Conservation (phyloP, 2,329 filamentous ascomycete genomes). For the Pseudocercospora pini-densiflorae region DNA sequence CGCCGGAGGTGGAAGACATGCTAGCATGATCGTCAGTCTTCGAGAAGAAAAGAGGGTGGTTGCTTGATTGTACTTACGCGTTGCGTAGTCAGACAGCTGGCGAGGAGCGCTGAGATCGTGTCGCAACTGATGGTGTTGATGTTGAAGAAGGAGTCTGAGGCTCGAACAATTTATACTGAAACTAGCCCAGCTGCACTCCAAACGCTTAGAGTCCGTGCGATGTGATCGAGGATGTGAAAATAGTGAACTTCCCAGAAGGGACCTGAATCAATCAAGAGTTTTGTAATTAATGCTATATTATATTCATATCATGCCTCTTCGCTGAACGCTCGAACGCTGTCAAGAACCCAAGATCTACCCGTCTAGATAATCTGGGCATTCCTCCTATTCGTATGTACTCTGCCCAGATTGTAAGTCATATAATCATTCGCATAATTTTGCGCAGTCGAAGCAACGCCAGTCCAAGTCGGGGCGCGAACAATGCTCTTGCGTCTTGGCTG, state of each 20-base stretch:
- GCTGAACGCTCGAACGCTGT: not conserved
- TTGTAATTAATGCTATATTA: not conserved
- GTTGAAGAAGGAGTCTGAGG: not conserved
- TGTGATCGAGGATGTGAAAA: not conserved
- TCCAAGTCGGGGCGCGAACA: conserved; percentile 6
- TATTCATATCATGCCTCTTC: not conserved
- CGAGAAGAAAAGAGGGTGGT: not conserved
- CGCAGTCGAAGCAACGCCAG: conserved; percentile 9
- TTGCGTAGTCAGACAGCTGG: not conserved
- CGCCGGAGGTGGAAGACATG: not conserved
- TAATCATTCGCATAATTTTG: conserved; percentile 16
- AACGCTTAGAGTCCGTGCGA: not conserved
- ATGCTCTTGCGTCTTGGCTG: conserved; percentile 10
- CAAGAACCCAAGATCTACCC: not conserved
- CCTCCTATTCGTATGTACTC: conserved; percentile 25
- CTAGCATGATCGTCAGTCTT: not conserved
- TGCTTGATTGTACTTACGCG: not conserved
- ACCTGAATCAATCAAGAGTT: not conserved
- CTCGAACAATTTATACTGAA: not conserved
- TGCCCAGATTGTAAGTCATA: conserved; percentile 24
- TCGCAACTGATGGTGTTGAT: not conserved
- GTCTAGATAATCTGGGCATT: conserved; percentile 26
- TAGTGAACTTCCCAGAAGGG: too few relatives aligned
- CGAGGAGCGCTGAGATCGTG: not conserved
- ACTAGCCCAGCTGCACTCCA: not conserved